Base-by-base conservation (phyloP, 495 filamentous ascomycete species). In the Hyphodiscus hymeniophilus region DNA sequence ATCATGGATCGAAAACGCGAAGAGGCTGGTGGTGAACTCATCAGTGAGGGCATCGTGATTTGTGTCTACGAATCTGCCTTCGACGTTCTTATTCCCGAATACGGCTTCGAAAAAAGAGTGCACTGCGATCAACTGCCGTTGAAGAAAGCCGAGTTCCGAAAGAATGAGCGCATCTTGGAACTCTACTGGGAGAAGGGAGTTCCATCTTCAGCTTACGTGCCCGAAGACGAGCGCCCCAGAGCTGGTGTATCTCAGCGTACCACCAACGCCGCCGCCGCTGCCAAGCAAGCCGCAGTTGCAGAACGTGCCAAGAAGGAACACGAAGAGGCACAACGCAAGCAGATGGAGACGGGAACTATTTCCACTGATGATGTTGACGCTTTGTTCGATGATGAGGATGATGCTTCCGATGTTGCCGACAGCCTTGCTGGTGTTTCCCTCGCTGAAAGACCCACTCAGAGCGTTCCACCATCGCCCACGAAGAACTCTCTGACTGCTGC, bases 161-260 rank as follows among this genome's bases (percentile, higher is more conserved):
- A 96, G 75, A 87, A 91, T 57, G 83, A 87, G 65, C 80, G 92
- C 47, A 77, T 96, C 23, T 71, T 98, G 41, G 92, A 98, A 65
- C 76, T 98, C 4, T 97, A 95, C 71, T 98, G 92, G 92, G 92
- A 98, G 79, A 98, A 97, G 76, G 92, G 92, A 45, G 87, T 96
- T 21, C 89, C 91, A 20, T 96, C 91, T 18, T 95, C 89, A 21
- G 86, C 89, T 12, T 98, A 95, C 56, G 84, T 97, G 47, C 94
- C 92, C 6, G 92, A 98, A 59, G 92, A 98, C 63, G 92, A 98
- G 66, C 83, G 89, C 36, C 89, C 91, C 30, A 89, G 89, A 72
- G 80, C 86, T 18, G 77, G 72, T 45, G 72, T 77, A 12, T 77
- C 76, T 34, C 73, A 77, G 53, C 74, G 83, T 35, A 77, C 80